Conservation (phyloP, 768 basidiomycete genomes). For the Rhodosporidiobolus odoratus region DNA sequence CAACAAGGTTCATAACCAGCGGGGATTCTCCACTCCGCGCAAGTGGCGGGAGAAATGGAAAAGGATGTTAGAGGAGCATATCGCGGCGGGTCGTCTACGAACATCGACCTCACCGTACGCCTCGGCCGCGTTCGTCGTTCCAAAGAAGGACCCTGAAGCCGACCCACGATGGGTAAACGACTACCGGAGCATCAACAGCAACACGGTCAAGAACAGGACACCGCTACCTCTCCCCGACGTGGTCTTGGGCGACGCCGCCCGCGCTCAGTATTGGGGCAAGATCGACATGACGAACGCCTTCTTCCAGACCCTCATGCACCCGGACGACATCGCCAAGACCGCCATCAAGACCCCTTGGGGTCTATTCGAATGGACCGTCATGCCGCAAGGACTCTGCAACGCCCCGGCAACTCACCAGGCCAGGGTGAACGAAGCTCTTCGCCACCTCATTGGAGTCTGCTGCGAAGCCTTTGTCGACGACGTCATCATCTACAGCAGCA, state of each 20-base stretch:
- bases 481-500: constrained; percentile 50
- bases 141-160: constrained; percentile 12
- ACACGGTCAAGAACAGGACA: constrained; percentile 18
- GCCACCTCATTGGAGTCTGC: neutral
- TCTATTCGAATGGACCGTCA: constrained; percentile 28
- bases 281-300: constrained; percentile 33
- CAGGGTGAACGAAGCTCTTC: constrained; percentile 31
- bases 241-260: constrained; percentile 1
- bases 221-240: constrained; percentile 20
- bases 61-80: constrained; percentile 1
- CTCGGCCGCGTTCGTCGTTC: constrained; percentile 12
- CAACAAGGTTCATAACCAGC: constrained; percentile 6
- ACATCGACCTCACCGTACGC: constrained; percentile 11
- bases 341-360: constrained; percentile 34
- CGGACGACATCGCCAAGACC: constrained; percentile 33
- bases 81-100: constrained; percentile 6
- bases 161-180: constrained; percentile 21
- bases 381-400: constrained; percentile 33
- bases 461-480: constrained; percentile 45
- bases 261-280: constrained; percentile 22
- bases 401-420: constrained; percentile 37
- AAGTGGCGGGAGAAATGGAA: constrained; percentile 9
- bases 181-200: constrained; percentile 9
- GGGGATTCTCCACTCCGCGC: neutral
- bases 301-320: constrained; percentile 23